phyloP scores from a whole-genome alignment of 768 basidiomycete species.

The Boletus subcaerulescens region DNA sequence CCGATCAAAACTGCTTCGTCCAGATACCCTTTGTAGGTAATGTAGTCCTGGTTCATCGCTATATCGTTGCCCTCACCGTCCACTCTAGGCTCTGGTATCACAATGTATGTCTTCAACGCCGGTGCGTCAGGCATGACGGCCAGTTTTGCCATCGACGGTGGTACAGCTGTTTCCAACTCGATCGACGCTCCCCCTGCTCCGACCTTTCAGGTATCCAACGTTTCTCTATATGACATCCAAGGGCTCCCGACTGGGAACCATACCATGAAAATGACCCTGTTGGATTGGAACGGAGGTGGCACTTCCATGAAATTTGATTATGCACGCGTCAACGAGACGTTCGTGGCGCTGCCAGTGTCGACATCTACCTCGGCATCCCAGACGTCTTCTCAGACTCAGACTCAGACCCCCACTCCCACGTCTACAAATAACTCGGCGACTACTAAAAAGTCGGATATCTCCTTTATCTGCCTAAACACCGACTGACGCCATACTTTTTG shows the following conservation, averaged over 20 bases:
- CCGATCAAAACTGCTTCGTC: constrained; percentile 12
- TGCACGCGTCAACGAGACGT: constrained; percentile 23
- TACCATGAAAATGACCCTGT: constrained; percentile 20
- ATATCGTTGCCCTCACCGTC: neutral
- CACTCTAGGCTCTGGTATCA: constrained; percentile 23
- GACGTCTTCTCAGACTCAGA: neutral
- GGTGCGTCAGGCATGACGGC: constrained; percentile 20
- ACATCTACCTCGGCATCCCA: neutral
- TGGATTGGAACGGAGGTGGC: constrained; percentile 14
- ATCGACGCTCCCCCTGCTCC: constrained; percentile 5
- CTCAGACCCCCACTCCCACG: neutral
- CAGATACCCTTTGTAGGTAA: constrained; percentile 22
- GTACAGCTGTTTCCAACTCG: constrained; percentile 1
- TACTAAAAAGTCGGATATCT: constrained; percentile 9
- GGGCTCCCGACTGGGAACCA: constrained; percentile 17
- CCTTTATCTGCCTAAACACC: neutral
- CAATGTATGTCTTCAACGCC: constrained; percentile 25
- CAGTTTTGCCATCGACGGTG: constrained; percentile 20
- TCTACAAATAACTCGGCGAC: neutral
- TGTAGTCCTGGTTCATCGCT: neutral
- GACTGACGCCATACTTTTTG: neutral
- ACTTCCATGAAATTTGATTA: constrained; percentile 30
- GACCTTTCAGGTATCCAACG: constrained; percentile 20
- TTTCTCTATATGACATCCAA: constrained; percentile 18
- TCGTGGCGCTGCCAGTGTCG: constrained; percentile 6